Evolutionary conservation across 345 rosid species (phyloP).

Genomic region (Isatis tinctoria): DNA sequence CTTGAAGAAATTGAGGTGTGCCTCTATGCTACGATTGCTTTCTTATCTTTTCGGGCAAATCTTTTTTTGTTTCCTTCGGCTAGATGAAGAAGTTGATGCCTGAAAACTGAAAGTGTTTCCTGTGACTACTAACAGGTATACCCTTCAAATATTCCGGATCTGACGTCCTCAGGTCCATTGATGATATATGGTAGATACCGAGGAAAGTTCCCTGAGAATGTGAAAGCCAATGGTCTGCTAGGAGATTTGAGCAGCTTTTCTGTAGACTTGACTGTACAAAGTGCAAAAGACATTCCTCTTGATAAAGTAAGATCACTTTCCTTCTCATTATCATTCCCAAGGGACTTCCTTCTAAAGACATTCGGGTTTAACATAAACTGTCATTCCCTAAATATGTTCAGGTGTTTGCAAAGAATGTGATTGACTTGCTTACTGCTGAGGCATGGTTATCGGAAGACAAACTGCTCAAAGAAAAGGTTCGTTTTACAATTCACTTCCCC

Average conservation of each 20-base stretch:
- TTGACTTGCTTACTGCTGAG: conserved; percentile 74
- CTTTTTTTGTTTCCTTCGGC: background rate
- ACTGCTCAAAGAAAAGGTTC: conserved; percentile 73
- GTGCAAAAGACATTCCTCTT: conserved; percentile 54
- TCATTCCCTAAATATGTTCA: conserved; percentile 20
- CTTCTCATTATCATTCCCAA: background rate
- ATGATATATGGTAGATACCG: conserved; percentile 60
- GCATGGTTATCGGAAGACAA: conserved; percentile 80
- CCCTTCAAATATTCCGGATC: conserved; percentile 61
- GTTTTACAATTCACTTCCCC: background rate
- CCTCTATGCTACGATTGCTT: conserved; percentile 11
- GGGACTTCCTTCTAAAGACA: background rate
- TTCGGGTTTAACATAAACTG: background rate
- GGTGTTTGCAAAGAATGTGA: conserved; percentile 70
- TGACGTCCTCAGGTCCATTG: conserved; percentile 55
- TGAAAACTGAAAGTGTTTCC: conserved; percentile 1
- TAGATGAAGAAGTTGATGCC: background rate
- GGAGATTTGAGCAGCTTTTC: conserved; percentile 54
- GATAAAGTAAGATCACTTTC: conserved; percentile 42
- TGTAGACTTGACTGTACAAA: conserved; percentile 52
- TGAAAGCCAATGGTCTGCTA: conserved; percentile 48
- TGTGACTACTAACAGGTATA: conserved; percentile 43
- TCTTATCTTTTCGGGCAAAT: background rate
- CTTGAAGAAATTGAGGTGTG: conserved; percentile 75
- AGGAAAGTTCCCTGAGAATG: conserved; percentile 54